These are phyloP conservation scores for Lachancea dasiensis DNA, from an alignment of 805 yeast genomes.

Conservation along the genomic window DNA sequence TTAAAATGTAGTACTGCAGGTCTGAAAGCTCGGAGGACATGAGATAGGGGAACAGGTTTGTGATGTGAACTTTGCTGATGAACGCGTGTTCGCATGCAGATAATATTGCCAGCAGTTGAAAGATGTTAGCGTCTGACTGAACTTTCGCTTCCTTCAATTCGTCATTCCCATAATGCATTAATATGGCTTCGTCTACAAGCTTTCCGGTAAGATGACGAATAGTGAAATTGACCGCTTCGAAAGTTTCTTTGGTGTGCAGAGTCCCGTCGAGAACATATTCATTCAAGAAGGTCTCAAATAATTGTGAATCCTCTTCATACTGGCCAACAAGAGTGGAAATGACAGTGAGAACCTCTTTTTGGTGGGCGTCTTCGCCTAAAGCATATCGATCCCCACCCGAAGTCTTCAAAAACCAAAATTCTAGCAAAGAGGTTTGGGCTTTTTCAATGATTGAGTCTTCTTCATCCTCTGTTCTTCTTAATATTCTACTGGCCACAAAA, in stretches of 20 bases:
- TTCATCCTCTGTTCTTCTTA: constrained; percentile 61
- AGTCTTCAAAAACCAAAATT: constrained; percentile 33
- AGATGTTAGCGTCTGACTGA: constrained; percentile 15
- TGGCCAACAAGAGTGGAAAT: constrained; percentile 37
- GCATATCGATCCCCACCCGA: constrained; percentile 5
- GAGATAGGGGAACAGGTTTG: constrained; percentile 59
- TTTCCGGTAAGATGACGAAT: constrained; percentile 14
- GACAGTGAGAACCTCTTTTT: constrained; percentile 25
- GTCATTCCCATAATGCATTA: constrained; percentile 28
- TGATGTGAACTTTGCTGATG: constrained; percentile 60
- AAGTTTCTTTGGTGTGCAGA: constrained; percentile 13
- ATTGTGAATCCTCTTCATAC: constrained; percentile 37
- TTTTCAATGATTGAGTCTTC: constrained; percentile 49
- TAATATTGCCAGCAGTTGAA: constrained; percentile 44
- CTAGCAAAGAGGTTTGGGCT: constrained; percentile 35
- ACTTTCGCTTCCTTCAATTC: constrained; percentile 11
- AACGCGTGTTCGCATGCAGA: constrained; percentile 48
- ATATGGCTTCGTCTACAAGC: constrained; percentile 26
- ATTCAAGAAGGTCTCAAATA: constrained; percentile 44
- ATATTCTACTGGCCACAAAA: constrained; percentile 44
- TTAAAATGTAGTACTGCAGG: constrained; percentile 42
- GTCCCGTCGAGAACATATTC: constrained; percentile 36
- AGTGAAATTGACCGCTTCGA: not conserved
- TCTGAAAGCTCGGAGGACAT: constrained; percentile 42
- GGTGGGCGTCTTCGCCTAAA: constrained; percentile 11